A percentile compares a stretch with the other conserved stretches of the same genome.
These are phyloP conservation scores for Aspergillus udagawae DNA, from an alignment of 2,329 filamentous ascomycete species.

Conservation along the genomic window DNA sequence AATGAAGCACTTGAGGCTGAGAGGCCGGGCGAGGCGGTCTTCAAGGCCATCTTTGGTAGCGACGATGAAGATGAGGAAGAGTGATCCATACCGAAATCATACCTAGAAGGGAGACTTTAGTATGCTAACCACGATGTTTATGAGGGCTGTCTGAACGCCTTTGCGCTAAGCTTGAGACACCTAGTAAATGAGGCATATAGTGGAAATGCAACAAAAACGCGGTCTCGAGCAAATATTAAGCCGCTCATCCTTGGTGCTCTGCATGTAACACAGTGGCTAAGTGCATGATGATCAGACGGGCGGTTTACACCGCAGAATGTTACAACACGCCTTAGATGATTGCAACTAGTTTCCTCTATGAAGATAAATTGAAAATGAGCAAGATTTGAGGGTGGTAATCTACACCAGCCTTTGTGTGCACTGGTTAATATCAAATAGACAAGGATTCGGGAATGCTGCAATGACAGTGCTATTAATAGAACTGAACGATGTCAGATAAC, in stretches of 20 bases:
- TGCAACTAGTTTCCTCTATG: background rate
- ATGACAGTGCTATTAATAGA: background rate
- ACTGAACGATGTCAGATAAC: background rate
- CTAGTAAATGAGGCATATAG: background rate
- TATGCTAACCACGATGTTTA: no score
- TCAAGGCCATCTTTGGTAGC: constrained; percentile 91
- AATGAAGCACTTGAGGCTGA: constrained; percentile 75
- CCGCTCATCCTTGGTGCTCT: background rate
- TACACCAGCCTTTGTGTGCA: no score
- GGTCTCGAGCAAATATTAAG: background rate
- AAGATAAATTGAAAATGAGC: background rate
- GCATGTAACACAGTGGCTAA: background rate
- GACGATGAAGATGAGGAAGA: constrained; percentile 64
- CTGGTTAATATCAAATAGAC: no score
- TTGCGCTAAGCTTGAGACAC: background rate
- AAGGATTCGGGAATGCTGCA: no score
- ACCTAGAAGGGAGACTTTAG: background rate
- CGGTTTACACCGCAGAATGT: constrained; percentile 7
- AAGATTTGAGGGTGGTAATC: background rate
- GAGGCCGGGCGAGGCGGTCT: constrained; percentile 73
- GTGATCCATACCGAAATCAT: constrained; percentile 2
- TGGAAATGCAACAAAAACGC: background rate
- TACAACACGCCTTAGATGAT: constrained; percentile 3
- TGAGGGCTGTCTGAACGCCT: no score
- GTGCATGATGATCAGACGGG: background rate